phyloP scores from a whole-genome alignment of 2,329 filamentous ascomycete genomes.

The Pyrenochaeta sp. region DNA sequence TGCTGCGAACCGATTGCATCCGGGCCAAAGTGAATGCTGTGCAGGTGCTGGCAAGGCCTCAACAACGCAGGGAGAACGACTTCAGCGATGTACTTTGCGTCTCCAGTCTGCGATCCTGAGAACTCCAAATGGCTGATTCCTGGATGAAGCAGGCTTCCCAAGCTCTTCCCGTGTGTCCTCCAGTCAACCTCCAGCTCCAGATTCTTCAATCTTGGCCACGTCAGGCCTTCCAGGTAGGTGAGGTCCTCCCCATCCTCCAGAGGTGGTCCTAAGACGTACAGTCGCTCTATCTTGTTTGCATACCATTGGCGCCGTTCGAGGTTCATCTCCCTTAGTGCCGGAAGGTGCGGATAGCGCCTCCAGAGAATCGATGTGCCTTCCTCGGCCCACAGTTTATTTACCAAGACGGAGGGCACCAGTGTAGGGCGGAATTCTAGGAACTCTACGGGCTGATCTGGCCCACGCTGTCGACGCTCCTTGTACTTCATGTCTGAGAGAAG shows the following conservation, averaged over 20 bases:
- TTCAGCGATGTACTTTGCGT: constrained; percentile 29
- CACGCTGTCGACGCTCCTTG: constrained; percentile 39
- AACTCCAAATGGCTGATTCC: constrained; percentile 37
- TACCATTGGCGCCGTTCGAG: constrained; percentile 37
- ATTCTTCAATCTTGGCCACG: constrained; percentile 40
- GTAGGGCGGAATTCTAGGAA: constrained; percentile 46
- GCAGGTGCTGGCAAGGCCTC: constrained; percentile 28
- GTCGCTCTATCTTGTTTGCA: constrained; percentile 39
- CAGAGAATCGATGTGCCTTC: constrained; percentile 43
- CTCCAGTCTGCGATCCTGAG: constrained; percentile 32
- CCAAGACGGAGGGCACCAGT: constrained; percentile 39
- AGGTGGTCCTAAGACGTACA: constrained; percentile 32
- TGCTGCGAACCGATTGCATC: constrained; percentile 27
- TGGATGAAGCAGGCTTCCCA: constrained; percentile 33
- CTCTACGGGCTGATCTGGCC: constrained; percentile 43
- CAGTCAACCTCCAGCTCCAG: constrained; percentile 44
- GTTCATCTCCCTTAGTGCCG: constrained; percentile 32
- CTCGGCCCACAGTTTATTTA: constrained; percentile 46
- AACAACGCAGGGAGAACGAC: constrained; percentile 33
- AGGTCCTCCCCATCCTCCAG: constrained; percentile 21
- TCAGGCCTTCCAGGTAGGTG: constrained; percentile 33
- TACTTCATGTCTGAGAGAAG: constrained; percentile 44
- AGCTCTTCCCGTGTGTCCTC: constrained; percentile 22
- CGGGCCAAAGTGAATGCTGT: constrained; percentile 36
- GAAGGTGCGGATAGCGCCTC: constrained; percentile 42